Evolutionary conservation across 768 basidiomycete species (phyloP).

Genomic region (Termitomyces titanicus): DNA sequence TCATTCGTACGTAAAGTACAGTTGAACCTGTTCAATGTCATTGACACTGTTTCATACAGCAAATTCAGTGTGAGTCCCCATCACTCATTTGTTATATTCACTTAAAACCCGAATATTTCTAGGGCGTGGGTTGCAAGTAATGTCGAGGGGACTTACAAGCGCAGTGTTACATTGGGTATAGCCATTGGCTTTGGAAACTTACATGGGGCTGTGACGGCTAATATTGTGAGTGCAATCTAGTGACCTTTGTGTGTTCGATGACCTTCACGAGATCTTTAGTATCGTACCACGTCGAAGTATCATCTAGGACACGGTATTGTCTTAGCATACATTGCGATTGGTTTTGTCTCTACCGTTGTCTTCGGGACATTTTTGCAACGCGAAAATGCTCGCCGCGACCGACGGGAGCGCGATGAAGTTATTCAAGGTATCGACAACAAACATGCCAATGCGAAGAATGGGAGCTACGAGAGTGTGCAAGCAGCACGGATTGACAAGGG

Average conservation of each 20-base stretch:
- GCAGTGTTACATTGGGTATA: slow-evolving; percentile 65
- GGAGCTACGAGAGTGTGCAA: slow-evolving; percentile 47
- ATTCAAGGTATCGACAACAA: slow-evolving; percentile 48
- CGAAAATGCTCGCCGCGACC: slow-evolving; percentile 62
- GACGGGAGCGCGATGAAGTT: slow-evolving; percentile 66
- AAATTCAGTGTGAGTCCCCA: slow-evolving; percentile 45
- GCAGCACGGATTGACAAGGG: slow-evolving; percentile 61
- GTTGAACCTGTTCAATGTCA: background rate
- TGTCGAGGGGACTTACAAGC: slow-evolving; percentile 72
- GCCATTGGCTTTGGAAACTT: slow-evolving; percentile 68
- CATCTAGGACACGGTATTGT: slow-evolving; percentile 66
- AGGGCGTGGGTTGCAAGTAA: slow-evolving; percentile 74
- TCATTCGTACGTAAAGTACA: slow-evolving; percentile 36
- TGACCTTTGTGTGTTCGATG: background rate
- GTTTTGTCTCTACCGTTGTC: slow-evolving; percentile 48
- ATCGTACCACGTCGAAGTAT: slow-evolving; percentile 62
- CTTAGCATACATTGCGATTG: slow-evolving; percentile 65
- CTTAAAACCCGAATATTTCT: slow-evolving; percentile 11
- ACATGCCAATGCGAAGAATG: slow-evolving; percentile 46
- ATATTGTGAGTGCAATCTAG: slow-evolving; percentile 44
- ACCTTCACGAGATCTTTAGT: slow-evolving; percentile 32
- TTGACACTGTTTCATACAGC: slow-evolving; percentile 22
- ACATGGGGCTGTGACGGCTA: slow-evolving; percentile 65
- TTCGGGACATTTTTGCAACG: slow-evolving; percentile 45
- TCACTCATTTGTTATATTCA: background rate